Percentiles rank a stretch among this genome's conserved stretches.
Conservation (phyloP, 108 stramenopile species). For the Discostella stelligeroides region DNA sequence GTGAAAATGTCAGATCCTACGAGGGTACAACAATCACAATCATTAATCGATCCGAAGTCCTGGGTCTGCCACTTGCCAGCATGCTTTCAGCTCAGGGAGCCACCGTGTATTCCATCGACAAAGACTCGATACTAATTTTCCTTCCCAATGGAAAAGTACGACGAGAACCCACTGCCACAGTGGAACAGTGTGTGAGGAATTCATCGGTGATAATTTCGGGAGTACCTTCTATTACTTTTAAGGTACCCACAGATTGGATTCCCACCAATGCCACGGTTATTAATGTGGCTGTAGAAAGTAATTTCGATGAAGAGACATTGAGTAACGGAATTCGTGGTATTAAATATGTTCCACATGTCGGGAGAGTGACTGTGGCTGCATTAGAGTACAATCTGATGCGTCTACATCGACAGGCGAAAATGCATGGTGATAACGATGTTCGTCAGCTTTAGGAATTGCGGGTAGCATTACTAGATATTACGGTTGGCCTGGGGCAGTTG, state of each 20-base stretch:
- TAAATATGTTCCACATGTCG: constrained; percentile 88
- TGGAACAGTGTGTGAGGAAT: constrained; percentile 61
- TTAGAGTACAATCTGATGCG: constrained; percentile 89
- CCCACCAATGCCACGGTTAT: constrained; percentile 75
- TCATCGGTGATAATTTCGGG: constrained; percentile 87
- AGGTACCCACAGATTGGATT: constrained; percentile 71
- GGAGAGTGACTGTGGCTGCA: constrained; percentile 93
- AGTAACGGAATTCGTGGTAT: constrained; percentile 58
- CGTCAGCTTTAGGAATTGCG: no score
- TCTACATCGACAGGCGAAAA: constrained; percentile 52
- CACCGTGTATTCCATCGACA: constrained; percentile 89
- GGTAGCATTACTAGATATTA: not conserved
- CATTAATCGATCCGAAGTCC: constrained; percentile 93
- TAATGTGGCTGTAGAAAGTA: constrained; percentile 86
- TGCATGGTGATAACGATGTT: constrained; percentile 29
- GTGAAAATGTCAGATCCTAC: constrained; percentile 40
- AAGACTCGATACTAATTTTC: constrained; percentile 77
- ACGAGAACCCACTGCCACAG: constrained; percentile 42
- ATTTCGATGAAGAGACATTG: constrained; percentile 81
- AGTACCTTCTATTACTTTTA: constrained; percentile 81
- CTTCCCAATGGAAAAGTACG: constrained; percentile 47
- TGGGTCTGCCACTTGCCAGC: constrained; percentile 91
- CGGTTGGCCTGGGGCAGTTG: constrained; percentile 14
- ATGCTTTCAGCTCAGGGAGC: constrained; percentile 92
- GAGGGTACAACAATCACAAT: constrained; percentile 78